Conservation (phyloP, 805 yeast species). For the Candida krabiensis region DNA sequence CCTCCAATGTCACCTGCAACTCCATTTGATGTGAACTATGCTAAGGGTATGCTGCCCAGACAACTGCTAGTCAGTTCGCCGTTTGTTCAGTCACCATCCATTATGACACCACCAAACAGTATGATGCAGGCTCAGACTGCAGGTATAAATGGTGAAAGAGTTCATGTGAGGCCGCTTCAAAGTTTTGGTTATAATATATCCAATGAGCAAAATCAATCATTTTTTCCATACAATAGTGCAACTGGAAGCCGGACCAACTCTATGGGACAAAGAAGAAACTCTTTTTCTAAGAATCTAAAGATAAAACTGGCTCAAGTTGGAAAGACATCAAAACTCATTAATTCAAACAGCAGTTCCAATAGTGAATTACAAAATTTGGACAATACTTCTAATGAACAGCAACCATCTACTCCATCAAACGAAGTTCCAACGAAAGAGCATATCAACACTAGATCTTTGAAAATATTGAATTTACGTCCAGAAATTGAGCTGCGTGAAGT, state of each 20-base stretch:
- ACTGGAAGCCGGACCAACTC: not conserved
- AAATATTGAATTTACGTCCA: constrained; percentile 18
- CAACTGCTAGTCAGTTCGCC: constrained; percentile 64
- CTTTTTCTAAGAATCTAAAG: constrained; percentile 19
- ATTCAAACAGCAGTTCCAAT: constrained; percentile 3
- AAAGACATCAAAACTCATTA: constrained; percentile 3
- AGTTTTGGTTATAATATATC: not conserved
- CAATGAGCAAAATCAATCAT: not conserved
- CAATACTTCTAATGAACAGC: not conserved
- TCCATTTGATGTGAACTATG: constrained; percentile 61
- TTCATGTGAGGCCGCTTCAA: constrained; percentile 1
- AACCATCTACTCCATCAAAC: too few species aligned
- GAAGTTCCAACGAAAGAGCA: not conserved
- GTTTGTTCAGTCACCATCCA: constrained; percentile 44
- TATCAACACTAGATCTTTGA: constrained; percentile 21
- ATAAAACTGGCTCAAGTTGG: constrained; percentile 18
- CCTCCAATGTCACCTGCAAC: constrained; percentile 40
- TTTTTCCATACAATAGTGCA: not conserved
- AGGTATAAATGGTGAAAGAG: constrained; percentile 8
- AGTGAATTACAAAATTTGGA: not conserved
- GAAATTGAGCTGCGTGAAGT: constrained; percentile 21
- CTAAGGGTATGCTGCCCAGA: constrained; percentile 62
- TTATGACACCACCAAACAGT: constrained; percentile 7
- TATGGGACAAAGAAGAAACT: constrained; percentile 6
- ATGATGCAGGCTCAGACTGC: constrained; percentile 9